Evolutionary conservation across 2,329 filamentous ascomycete genomes (phyloP), one percentile per base, ranked within the genome.

Genomic region (Chaetomium globosum): DNA sequence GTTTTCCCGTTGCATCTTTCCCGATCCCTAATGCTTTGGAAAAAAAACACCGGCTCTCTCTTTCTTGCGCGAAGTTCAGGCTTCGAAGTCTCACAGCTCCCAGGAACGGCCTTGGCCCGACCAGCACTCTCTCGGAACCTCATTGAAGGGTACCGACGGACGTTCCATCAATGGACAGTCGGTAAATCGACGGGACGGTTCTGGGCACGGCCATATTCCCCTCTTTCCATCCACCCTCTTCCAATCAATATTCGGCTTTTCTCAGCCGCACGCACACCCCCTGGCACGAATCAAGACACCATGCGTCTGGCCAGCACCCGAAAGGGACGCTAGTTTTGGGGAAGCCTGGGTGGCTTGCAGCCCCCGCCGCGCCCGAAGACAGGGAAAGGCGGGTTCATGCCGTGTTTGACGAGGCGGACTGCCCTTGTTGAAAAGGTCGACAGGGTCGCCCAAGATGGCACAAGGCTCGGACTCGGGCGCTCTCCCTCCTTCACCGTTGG

Each of bases 401-500:
- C 49, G 48, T 39, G 31, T 60, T 61, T 48, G 23, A 49, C 26
- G 49, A 43, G 31, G 52, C 36, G 5, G 49, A 26, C 26, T 30
- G 48, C 43, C 19, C 33, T 23, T 10, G 46, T 52, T 59, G 56
- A 49, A 31, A 59, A 49, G 23, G 39, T 21, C 10, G 58, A 23
- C 21, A n/a, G 2, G 48, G 21, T 9, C 33, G 26, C 49, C 58
- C 31, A 13, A 7, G 10, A 8, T 2, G 19, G 30, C 53, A 36
- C 56, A 21, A 55, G 61, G 61, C 57, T 56, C 66, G 30, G 46
- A 36, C 31, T 53, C 33, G 23, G 46, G 43, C 21, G 0, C 53
- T n/a, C 55, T 52, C 55, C 28, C 33, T 26, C 26, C 51, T 31
- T 53, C 26, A 26, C 31, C 30, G 28, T 57, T 48, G 19, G 46